phyloP scores from a whole-genome alignment of 2,329 filamentous ascomycete species.

The Chaetothyriales sp. region DNA sequence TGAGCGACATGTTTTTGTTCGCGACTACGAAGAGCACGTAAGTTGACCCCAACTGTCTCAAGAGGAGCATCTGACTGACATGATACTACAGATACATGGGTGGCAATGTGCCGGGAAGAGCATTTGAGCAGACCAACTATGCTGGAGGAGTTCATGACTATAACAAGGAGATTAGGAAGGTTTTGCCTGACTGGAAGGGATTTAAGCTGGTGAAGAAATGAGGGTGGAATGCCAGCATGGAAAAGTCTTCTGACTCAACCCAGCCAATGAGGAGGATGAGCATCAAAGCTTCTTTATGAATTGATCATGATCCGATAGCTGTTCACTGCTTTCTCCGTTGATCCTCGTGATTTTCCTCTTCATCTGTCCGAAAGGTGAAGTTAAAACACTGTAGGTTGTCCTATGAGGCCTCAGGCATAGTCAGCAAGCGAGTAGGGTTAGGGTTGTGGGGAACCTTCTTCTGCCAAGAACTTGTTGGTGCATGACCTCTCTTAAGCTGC shows the following conservation, averaged over 20 bases:
- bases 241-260: no score
- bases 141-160: slow-evolving; percentile 18
- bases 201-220: slow-evolving; percentile 13
- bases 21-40: slow-evolving; percentile 26
- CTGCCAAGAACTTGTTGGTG: not conserved
- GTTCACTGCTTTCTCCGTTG: no score
- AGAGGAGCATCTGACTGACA: slow-evolving; percentile 30
- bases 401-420: no score
- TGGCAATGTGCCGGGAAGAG: slow-evolving; percentile 40
- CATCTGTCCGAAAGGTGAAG: no score
- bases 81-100: slow-evolving; percentile 39
- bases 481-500: not conserved
- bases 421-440: not conserved
- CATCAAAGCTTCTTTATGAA: no score
- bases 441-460: not conserved
- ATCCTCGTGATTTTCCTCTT: no score
- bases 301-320: no score
- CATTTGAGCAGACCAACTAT: slow-evolving; percentile 38
- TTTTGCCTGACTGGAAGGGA: slow-evolving; percentile 10
- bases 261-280: no score
- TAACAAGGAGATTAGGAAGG: slow-evolving; percentile 12
- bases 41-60: not conserved
- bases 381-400: no score
- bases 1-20: slow-evolving; percentile 32
- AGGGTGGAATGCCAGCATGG: not conserved